These are phyloP conservation scores for Musa beccarii DNA, from an alignment of 176 grass and related monocot genomes.

Conservation along the genomic window DNA sequence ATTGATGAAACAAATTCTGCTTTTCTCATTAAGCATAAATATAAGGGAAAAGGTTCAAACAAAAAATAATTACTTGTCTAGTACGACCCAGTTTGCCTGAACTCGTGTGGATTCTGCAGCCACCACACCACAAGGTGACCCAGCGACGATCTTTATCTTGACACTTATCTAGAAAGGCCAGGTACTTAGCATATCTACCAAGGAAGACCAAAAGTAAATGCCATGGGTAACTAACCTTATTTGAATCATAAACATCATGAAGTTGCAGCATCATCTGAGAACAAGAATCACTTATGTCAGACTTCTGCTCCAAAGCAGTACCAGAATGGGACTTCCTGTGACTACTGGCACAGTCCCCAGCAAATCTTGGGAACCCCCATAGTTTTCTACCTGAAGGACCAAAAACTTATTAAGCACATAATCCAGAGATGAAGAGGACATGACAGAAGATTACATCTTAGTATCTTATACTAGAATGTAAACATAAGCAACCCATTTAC, in stretches of 20 bases:
- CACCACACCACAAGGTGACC: constrained; percentile 63
- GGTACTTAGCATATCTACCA: too few species aligned
- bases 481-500: too few species aligned
- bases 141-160: constrained; percentile 74
- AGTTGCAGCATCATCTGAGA: constrained; percentile 77
- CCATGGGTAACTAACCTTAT: constrained; percentile 45
- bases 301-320: constrained; percentile 52
- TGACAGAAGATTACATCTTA: too few species aligned
- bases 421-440: neutral
- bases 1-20: constrained; percentile 14
- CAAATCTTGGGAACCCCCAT: constrained; percentile 84
- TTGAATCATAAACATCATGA: constrained; percentile 52
- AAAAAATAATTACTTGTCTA: constrained; percentile 67
- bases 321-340: constrained; percentile 38
- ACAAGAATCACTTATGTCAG: constrained; percentile 61
- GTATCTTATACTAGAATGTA: too few species aligned
- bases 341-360: constrained; percentile 75
- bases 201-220: neutral
- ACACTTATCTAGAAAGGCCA: constrained; percentile 51
- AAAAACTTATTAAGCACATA: constrained; percentile 6
- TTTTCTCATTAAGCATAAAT: neutral
- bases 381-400: constrained; percentile 59
- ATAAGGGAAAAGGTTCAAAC: neutral
- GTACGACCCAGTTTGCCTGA: constrained; percentile 91
- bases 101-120: constrained; percentile 72